phyloP scores from a whole-genome alignment of 768 basidiomycete species.

The Dendrothele bispora region DNA sequence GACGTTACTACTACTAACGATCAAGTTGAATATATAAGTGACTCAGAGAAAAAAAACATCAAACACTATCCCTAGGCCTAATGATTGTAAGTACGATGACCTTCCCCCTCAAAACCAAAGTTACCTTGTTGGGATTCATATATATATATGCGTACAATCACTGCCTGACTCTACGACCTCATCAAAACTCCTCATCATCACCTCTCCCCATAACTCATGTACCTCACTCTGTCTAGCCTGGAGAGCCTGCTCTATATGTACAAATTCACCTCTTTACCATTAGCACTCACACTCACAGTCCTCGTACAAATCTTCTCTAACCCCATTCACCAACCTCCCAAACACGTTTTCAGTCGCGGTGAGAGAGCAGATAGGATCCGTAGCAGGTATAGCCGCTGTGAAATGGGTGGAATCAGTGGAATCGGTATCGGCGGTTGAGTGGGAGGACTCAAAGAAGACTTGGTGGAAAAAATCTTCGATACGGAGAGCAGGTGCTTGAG shows the following conservation, averaged over 20 bases:
- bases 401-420: too few relatives aligned
- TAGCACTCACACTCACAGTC: conserved; percentile 21
- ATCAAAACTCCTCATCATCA: conserved; percentile 34
- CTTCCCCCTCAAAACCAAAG: too few relatives aligned
- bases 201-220: conserved; percentile 36
- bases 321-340: conserved; percentile 42
- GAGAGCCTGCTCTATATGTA: conserved; percentile 42
- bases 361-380: conserved; percentile 38
- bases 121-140: too few relatives aligned
- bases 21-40: too few relatives aligned
- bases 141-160: too few relatives aligned
- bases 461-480: conserved; percentile 27
- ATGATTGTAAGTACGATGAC: too few relatives aligned
- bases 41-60: too few relatives aligned
- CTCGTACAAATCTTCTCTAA: conserved; percentile 30
- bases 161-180: too few relatives aligned
- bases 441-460: conserved; percentile 37
- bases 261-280: conserved; percentile 35
- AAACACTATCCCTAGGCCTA: too few relatives aligned
- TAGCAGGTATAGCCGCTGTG: conserved; percentile 39
- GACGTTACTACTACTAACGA: too few relatives aligned
- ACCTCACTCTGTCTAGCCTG: conserved; percentile 15
- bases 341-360: conserved; percentile 47
- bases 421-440: too few relatives aligned
- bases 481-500: conserved; percentile 28